Evolutionary conservation across 768 basidiomycete species (phyloP).

Genomic region (Lentinus brumalis): DNA sequence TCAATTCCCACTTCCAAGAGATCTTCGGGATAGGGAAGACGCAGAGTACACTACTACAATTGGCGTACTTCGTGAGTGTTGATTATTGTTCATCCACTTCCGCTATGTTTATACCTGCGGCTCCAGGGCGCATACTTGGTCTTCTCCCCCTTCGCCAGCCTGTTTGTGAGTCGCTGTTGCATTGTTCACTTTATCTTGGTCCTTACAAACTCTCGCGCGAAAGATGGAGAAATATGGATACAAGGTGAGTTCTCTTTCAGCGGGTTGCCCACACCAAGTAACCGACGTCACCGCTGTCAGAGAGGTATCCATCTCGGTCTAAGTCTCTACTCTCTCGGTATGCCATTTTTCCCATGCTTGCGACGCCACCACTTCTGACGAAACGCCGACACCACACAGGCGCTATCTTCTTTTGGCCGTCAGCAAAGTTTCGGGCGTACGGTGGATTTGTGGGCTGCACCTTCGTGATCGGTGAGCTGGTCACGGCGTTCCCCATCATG

Average conservation of each 20-base stretch:
- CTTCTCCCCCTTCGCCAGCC: conserved; percentile 57
- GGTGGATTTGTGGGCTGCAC: conserved; percentile 77
- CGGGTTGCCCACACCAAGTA: not conserved
- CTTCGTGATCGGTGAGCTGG: conserved; percentile 57
- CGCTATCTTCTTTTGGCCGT: conserved; percentile 81
- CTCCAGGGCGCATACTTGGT: conserved; percentile 63
- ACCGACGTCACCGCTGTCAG: conserved; percentile 26
- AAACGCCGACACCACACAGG: conserved; percentile 37
- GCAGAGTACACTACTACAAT: conserved; percentile 73
- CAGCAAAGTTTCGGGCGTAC: conserved; percentile 65
- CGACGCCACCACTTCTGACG: conserved; percentile 23
- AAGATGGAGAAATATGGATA: conserved; percentile 68
- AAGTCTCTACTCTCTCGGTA: conserved; percentile 57
- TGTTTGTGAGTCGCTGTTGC: conserved; percentile 46
- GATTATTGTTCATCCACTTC: not conserved
- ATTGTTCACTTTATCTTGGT: not conserved
- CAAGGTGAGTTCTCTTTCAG: conserved; percentile 42
- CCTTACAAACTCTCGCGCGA: not conserved
- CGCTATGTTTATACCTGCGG: not conserved
- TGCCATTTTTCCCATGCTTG: conserved; percentile 20
- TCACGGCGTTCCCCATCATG: conserved; percentile 6
- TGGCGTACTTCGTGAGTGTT: conserved; percentile 63
- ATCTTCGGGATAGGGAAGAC: conserved; percentile 69
- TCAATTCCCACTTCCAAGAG: conserved; percentile 73
- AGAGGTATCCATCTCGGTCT: conserved; percentile 67